Percentiles rank a stretch among this genome's conserved stretches.
These are phyloP conservation scores for Saprolegnia diclina DNA, from an alignment of 352 stramenopile genomes.

Conservation along the genomic window DNA sequence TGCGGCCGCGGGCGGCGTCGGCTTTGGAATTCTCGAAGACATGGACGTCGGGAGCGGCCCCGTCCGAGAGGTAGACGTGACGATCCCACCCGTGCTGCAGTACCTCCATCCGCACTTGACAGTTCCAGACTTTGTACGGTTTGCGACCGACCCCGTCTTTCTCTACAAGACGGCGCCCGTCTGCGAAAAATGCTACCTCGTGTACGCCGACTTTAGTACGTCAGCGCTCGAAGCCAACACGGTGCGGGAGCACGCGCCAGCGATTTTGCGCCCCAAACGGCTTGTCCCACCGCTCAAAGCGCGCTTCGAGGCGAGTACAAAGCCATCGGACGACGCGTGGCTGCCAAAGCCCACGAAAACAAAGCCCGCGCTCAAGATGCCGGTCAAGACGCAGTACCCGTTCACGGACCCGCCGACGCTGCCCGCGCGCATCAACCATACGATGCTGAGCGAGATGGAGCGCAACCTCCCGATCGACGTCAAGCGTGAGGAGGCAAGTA, in stretches of 20 bases:
- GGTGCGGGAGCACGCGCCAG: conserved; percentile 50
- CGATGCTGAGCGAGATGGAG: conserved; percentile 9
- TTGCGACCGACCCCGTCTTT: conserved; percentile 91
- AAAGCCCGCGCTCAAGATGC: conserved; percentile 13
- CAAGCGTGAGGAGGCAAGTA: background rate
- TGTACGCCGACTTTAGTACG: conserved; percentile 87
- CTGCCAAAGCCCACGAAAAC: background rate
- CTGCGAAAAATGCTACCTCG: conserved; percentile 91
- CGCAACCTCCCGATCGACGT: conserved; percentile 5
- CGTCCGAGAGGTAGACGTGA: conserved; percentile 50
- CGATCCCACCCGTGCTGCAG: conserved; percentile 90
- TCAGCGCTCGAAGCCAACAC: conserved; percentile 66
- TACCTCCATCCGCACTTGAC: conserved; percentile 85
- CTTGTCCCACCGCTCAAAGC: conserved; percentile 46
- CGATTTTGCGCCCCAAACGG: conserved; percentile 54
- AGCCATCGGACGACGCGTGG: conserved; percentile 35
- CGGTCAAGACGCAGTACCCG: conserved; percentile 25
- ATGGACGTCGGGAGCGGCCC: conserved; percentile 31
- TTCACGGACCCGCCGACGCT: conserved; percentile 20
- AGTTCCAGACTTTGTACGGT: conserved; percentile 77
- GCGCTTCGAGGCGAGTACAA: conserved; percentile 33
- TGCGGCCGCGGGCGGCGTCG: conserved; percentile 84
- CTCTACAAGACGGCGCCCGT: conserved; percentile 88
- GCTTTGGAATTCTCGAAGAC: conserved; percentile 84
- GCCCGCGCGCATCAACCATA: conserved; percentile 21